Conservation (phyloP, 2,329 filamentous ascomycete genomes). For the Epichloe sp. region DNA sequence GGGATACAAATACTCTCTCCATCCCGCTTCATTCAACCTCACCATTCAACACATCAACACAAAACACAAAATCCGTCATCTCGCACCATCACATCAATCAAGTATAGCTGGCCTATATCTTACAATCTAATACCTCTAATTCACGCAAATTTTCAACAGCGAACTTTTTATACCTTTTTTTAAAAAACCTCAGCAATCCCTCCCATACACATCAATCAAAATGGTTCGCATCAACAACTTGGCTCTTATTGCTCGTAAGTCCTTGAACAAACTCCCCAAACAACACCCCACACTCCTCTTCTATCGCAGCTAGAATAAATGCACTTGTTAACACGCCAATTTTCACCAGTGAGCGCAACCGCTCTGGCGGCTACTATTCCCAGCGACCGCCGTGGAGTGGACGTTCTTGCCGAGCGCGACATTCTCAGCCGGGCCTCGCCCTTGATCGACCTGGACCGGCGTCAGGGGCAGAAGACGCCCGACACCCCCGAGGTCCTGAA, state of each 20-base stretch:
- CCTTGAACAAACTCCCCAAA: background rate
- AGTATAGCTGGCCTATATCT: constrained; percentile 4
- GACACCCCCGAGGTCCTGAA: constrained; percentile 2
- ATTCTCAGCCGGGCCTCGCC: background rate
- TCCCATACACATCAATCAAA: background rate
- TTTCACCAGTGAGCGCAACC: constrained; percentile 2
- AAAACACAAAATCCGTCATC: no score
- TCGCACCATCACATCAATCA: background rate
- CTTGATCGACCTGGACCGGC: background rate
- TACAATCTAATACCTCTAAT: background rate
- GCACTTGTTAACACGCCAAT: background rate
- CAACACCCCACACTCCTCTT: no score
- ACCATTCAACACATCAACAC: background rate
- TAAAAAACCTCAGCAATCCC: background rate
- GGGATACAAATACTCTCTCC: background rate
- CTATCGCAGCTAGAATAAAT: no score
- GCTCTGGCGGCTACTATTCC: constrained; percentile 2
- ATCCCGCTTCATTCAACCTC: background rate
- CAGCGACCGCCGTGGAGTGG: background rate
- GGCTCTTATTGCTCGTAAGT: constrained; percentile 4
- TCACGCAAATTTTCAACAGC: background rate
- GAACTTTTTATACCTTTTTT: no score
- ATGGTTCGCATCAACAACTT: constrained; percentile 6
- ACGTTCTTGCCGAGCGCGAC: background rate
- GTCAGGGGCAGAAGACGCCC: background rate